Evolutionary conservation across 768 basidiomycete genomes (phyloP).

Genomic region (Royoungia palumana): DNA sequence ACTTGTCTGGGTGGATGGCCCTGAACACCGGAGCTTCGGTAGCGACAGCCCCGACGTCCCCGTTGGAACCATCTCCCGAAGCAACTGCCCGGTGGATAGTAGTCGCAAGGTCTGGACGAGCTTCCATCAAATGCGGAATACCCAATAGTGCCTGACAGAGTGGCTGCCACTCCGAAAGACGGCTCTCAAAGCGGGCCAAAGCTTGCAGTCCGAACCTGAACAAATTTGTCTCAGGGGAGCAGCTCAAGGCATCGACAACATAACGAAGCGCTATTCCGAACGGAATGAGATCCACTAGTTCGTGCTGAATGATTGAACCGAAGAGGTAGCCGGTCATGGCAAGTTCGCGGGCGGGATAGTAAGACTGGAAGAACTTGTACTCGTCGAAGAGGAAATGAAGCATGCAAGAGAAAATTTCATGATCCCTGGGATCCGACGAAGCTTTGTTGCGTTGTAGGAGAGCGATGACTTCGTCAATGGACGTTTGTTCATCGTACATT

Average conservation of each 20-base stretch:
- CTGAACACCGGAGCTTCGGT: constrained; percentile 62
- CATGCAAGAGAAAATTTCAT: constrained; percentile 99
- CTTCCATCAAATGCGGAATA: constrained; percentile 83
- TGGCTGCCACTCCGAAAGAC: constrained; percentile 89
- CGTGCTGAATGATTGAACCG: constrained; percentile 91
- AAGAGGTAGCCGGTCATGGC: constrained; percentile 96
- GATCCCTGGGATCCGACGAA: constrained; percentile 79
- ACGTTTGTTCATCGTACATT: constrained; percentile 95
- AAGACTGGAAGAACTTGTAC: constrained; percentile 98
- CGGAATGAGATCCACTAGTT: constrained; percentile 90
- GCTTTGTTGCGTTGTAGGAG: constrained; percentile 84
- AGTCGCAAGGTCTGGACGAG: constrained; percentile 75
- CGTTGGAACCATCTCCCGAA: constrained; percentile 42
- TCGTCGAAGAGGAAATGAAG: constrained; percentile 99
- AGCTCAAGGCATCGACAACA: constrained; percentile 89
- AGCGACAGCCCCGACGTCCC: constrained; percentile 37
- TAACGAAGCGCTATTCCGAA: constrained; percentile 96
- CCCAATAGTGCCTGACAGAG: constrained; percentile 85
- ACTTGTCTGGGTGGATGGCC: constrained; percentile 68
- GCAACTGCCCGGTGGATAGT: constrained; percentile 69
- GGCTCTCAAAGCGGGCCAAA: constrained; percentile 79
- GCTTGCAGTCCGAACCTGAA: constrained; percentile 96
- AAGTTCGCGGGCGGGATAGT: constrained; percentile 89
- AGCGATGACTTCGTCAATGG: constrained; percentile 90
- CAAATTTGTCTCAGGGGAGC: constrained; percentile 85